phyloP scores from a whole-genome alignment of 495 filamentous ascomycete species.

The Glutinoglossum americanum region DNA sequence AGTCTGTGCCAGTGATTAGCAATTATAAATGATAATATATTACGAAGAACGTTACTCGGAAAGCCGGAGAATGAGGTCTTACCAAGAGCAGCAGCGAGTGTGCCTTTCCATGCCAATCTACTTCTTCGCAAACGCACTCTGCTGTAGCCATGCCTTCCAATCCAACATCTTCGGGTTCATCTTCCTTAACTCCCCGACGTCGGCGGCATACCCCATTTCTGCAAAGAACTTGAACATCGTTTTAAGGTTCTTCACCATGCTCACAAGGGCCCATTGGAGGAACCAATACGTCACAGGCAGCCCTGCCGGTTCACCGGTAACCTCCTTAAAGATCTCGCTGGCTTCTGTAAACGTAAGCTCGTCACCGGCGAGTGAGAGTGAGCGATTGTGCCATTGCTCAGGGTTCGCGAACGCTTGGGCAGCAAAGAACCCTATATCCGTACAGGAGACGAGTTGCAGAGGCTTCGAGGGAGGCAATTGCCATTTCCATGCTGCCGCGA shows the following conservation, averaged over 20 bases:
- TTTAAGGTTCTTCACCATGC: slow-evolving; percentile 28
- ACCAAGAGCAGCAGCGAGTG: too few species aligned
- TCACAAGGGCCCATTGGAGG: slow-evolving; percentile 20
- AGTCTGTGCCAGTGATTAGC: too few species aligned
- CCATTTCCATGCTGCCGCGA: slow-evolving; percentile 29
- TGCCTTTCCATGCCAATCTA: neutral
- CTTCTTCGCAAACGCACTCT: slow-evolving; percentile 23
- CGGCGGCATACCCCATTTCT: slow-evolving; percentile 34
- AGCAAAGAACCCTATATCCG: slow-evolving; percentile 43
- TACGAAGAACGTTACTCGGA: too few species aligned
- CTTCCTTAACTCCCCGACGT: slow-evolving; percentile 30
- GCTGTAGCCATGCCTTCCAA: slow-evolving; percentile 38
- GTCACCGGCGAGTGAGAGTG: slow-evolving; percentile 35
- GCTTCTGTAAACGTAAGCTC: slow-evolving; percentile 31
- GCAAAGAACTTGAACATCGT: slow-evolving; percentile 45
- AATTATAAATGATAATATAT: too few species aligned
- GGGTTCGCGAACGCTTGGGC: slow-evolving; percentile 35
- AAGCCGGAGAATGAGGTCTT: too few species aligned
- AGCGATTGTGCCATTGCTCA: slow-evolving; percentile 22
- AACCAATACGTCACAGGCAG: slow-evolving; percentile 29
- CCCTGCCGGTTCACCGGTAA: slow-evolving; percentile 18
- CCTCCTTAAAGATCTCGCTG: slow-evolving; percentile 26
- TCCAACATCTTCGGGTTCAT: slow-evolving; percentile 30
- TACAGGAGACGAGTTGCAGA: slow-evolving; percentile 33
- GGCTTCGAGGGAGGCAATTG: slow-evolving; percentile 16